phyloP scores from a whole-genome alignment of 495 filamentous ascomycete genomes.

The Hyaloscypha hepaticicola region DNA sequence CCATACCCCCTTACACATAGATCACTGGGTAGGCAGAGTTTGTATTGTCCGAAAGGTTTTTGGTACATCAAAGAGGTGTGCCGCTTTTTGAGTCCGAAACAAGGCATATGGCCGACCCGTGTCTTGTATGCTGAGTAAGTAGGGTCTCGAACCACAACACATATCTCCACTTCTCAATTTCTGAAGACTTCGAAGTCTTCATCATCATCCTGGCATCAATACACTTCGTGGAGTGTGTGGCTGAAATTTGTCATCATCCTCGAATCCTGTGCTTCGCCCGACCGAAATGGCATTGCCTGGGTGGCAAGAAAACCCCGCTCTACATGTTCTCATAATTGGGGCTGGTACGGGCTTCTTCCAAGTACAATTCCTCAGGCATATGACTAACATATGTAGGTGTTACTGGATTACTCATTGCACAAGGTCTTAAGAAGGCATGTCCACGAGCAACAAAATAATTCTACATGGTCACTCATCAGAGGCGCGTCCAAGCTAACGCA shows the following conservation, averaged over 20 bases:
- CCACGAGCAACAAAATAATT: neutral
- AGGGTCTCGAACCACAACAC: neutral
- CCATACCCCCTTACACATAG: neutral
- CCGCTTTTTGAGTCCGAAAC: too few relatives aligned
- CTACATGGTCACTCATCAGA: neutral
- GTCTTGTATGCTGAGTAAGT: too few relatives aligned
- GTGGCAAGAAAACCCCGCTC: neutral
- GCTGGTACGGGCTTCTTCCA: neutral
- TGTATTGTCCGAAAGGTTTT: too few relatives aligned
- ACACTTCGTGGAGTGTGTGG: neutral
- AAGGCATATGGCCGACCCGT: too few relatives aligned
- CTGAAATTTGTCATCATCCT: neutral
- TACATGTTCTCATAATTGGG: neutral
- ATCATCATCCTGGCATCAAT: neutral
- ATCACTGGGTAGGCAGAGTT: too few relatives aligned
- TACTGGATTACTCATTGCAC: conserved; percentile 1
- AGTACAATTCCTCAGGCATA: neutral
- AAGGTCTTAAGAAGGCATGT: neutral
- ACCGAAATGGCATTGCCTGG: neutral
- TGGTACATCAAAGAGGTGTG: too few relatives aligned
- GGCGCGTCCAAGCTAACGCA: neutral
- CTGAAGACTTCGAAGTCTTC: neutral
- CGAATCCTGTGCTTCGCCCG: neutral
- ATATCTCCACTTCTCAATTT: neutral
- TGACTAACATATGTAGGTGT: neutral